Percentiles rank a stretch among this genome's conserved stretches.
Conservation (phyloP, 371 early-diverging fungal species). For the Apophysomyces elegans region DNA sequence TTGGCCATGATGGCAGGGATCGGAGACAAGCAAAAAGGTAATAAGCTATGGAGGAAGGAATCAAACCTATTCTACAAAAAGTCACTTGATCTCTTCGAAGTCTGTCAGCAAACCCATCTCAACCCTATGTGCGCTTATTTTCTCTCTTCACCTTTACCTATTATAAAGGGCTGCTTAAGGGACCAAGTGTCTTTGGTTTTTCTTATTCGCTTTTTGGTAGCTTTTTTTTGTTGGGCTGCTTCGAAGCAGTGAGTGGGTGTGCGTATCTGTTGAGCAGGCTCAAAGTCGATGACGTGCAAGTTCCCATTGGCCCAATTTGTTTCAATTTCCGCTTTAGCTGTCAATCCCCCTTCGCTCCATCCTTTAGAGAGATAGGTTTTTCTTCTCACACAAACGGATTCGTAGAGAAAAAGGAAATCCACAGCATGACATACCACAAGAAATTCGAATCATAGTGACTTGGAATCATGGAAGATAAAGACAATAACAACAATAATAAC, state of each 20-base stretch:
- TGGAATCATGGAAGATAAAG: no score
- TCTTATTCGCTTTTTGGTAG: not conserved
- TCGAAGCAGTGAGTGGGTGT: constrained; percentile 1
- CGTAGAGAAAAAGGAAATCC: not conserved
- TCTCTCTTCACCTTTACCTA: not conserved
- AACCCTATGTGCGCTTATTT: not conserved
- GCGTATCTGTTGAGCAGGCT: not conserved
- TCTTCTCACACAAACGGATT: not conserved
- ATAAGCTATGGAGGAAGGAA: not conserved
- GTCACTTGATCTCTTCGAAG: not conserved
- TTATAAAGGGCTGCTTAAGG: not conserved
- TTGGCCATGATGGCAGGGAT: constrained; percentile 22
- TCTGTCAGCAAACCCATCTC: not conserved
- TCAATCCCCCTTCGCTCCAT: not conserved
- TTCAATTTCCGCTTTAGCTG: not conserved
- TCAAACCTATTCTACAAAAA: constrained; percentile 5
- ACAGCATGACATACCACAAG: not conserved
- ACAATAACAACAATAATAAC: not conserved
- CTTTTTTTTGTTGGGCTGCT: no score
- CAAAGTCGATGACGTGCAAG: constrained; percentile 10
- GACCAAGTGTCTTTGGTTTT: not conserved
- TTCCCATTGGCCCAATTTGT: not conserved
- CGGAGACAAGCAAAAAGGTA: not conserved
- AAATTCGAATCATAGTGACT: not conserved
- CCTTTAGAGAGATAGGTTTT: not conserved